Percentiles rank a stretch among this genome's conserved stretches.
Conservation (phyloP, 306 rosid species). For the Trifolium fragiferum region DNA sequence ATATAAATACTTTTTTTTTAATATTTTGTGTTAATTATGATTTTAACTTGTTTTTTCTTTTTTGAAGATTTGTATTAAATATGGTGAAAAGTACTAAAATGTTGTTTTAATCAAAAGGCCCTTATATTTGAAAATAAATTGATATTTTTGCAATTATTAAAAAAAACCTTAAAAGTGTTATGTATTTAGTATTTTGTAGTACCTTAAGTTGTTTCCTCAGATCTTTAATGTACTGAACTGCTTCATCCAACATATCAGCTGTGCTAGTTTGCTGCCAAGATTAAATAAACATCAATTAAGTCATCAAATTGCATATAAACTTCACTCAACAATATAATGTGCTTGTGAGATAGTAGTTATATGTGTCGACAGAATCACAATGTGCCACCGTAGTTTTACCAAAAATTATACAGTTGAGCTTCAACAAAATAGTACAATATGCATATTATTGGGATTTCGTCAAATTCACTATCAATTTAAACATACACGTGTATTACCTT, state of each 20-base stretch:
- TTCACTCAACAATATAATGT: neutral
- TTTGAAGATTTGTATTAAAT: neutral
- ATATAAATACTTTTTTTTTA: neutral
- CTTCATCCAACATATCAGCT: conserved; percentile 84
- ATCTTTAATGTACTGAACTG: conserved; percentile 71
- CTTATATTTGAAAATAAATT: neutral
- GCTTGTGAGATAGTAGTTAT: neutral
- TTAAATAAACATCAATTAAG: conserved; percentile 7
- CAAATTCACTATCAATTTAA: neutral
- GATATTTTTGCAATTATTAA: neutral
- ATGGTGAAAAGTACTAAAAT: neutral
- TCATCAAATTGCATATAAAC: conserved; percentile 15
- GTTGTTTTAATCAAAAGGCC: neutral
- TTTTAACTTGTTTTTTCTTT: too few species aligned
- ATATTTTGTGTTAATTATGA: neutral
- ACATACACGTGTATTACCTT: conserved; percentile 51
- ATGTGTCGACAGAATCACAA: neutral
- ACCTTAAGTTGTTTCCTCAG: conserved; percentile 86
- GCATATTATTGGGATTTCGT: neutral
- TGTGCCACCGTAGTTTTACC: neutral
- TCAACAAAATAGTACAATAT: neutral
- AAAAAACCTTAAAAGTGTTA: neutral
- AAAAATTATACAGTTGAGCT: neutral
- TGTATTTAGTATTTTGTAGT: conserved; percentile 29
- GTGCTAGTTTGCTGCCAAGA: conserved; percentile 79